These are phyloP conservation scores for Sugiyamaella sp. DNA, from an alignment of 1,139 yeast species.

Conservation along the genomic window DNA sequence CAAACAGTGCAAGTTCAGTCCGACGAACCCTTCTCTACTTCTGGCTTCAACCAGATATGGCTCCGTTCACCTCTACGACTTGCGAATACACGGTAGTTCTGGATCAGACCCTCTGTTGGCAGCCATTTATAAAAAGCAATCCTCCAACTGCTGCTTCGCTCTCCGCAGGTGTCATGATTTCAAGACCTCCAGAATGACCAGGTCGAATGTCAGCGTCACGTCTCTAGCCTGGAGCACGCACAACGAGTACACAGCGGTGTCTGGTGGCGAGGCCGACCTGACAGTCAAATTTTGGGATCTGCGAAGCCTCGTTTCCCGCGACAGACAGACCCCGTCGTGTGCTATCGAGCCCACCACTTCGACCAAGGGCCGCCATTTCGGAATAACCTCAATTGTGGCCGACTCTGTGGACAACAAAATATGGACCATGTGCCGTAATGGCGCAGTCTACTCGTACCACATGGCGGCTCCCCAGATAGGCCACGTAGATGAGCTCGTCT, in stretches of 20 bases:
- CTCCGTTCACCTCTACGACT: conserved; percentile 21
- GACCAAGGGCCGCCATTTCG: conserved; percentile 22
- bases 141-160: neutral
- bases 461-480: conserved; percentile 22
- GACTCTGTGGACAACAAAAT: conserved; percentile 29
- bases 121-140: neutral
- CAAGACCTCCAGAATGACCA: conserved; percentile 12
- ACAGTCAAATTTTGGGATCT: conserved; percentile 36
- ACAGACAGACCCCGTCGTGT: conserved; percentile 14
- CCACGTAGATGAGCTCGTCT: conserved; percentile 24
- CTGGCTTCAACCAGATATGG: conserved; percentile 25
- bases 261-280: conserved; percentile 29
- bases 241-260: conserved; percentile 25
- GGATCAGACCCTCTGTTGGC: neutral
- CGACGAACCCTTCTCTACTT: conserved; percentile 14
- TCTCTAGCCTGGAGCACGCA: conserved; percentile 29
- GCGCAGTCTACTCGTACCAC: conserved; percentile 26
- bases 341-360: conserved; percentile 19
- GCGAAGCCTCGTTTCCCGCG: conserved; percentile 23
- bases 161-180: conserved; percentile 21
- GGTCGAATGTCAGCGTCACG: conserved; percentile 29
- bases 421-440: conserved; percentile 33
- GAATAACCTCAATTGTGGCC: conserved; percentile 30
- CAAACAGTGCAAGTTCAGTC: conserved; percentile 25
- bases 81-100: conserved; percentile 8